These are phyloP conservation scores for Maudiozyma turicensis DNA, from an alignment of 805 yeast species.

Conservation along the genomic window DNA sequence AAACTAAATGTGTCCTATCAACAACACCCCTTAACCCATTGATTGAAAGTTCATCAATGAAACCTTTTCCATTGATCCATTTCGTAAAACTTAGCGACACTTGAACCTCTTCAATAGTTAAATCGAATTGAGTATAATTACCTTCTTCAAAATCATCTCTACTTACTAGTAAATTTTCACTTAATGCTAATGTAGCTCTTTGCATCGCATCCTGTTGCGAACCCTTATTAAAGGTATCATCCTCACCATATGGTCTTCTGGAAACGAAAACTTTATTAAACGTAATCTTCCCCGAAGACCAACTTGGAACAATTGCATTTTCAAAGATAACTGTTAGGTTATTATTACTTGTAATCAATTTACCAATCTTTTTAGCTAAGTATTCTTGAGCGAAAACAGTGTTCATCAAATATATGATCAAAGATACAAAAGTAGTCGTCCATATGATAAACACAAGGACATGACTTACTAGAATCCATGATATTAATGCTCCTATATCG, in stretches of 20 bases:
- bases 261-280: conserved; percentile 81
- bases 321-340: conserved; percentile 81
- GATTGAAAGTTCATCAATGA: conserved; percentile 67
- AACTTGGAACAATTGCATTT: conserved; percentile 87
- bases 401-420: conserved; percentile 65
- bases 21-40: conserved; percentile 86
- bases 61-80: conserved; percentile 87
- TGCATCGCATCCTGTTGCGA: conserved; percentile 65
- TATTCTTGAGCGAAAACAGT: conserved; percentile 52
- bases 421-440: conserved; percentile 85
- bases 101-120: conserved; percentile 77
- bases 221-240: conserved; percentile 47
- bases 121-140: conserved; percentile 90
- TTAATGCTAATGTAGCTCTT: conserved; percentile 34
- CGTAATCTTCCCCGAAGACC: conserved; percentile 79
- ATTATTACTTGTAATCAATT: conserved; percentile 71
- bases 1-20: conserved; percentile 78
- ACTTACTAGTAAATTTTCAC: conserved; percentile 22
- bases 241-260: conserved; percentile 53
- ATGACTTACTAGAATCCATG: conserved; percentile 89
- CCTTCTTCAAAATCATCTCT: conserved; percentile 64
- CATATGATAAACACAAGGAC: conserved; percentile 69
- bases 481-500: conserved; percentile 79
- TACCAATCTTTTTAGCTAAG: conserved; percentile 74
- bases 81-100: conserved; percentile 71